Percentiles rank a stretch among this genome's conserved stretches.
Conservation (phyloP, 1,139 yeast genomes). For the Zhuliangozyma blackwelliae region DNA sequence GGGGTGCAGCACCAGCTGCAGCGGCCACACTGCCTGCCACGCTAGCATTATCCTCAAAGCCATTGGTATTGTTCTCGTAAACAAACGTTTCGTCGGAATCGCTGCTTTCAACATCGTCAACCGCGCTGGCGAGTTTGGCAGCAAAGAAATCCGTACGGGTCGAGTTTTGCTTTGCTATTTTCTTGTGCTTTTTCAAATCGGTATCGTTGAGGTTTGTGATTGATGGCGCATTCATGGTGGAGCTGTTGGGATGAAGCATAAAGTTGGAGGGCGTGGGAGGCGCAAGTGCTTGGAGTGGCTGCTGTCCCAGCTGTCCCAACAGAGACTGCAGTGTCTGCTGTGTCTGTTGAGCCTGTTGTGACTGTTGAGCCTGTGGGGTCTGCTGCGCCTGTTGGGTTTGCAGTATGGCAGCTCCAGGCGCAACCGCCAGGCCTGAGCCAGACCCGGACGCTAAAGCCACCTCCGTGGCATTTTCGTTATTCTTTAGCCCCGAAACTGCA, state of each 20-base stretch:
- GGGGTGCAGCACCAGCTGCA: too few relatives aligned
- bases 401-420: neutral
- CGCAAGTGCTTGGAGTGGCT: neutral
- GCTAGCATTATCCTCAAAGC: constrained; percentile 12
- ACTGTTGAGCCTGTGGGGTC: neutral
- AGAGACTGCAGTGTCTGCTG: neutral
- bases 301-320: neutral
- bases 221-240: constrained; percentile 3
- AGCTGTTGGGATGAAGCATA: constrained; percentile 10
- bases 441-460: neutral
- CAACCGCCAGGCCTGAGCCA: too few relatives aligned
- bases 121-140: constrained; percentile 90
- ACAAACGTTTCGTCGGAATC: constrained; percentile 94
- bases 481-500: neutral
- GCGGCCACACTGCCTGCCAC: constrained; percentile 9
- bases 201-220: constrained; percentile 2
- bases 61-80: constrained; percentile 54
- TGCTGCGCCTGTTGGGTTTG: neutral
- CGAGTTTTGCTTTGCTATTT: constrained; percentile 27
- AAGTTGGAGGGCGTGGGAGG: constrained; percentile 5
- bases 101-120: constrained; percentile 80
- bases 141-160: constrained; percentile 91
- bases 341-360: neutral
- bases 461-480: constrained; percentile 1
- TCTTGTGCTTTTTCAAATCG: constrained; percentile 16